Percentiles rank a stretch among this genome's conserved stretches.
These are phyloP conservation scores for Boletus rubescentipes DNA, from an alignment of 768 basidiomycete genomes.

Conservation along the genomic window DNA sequence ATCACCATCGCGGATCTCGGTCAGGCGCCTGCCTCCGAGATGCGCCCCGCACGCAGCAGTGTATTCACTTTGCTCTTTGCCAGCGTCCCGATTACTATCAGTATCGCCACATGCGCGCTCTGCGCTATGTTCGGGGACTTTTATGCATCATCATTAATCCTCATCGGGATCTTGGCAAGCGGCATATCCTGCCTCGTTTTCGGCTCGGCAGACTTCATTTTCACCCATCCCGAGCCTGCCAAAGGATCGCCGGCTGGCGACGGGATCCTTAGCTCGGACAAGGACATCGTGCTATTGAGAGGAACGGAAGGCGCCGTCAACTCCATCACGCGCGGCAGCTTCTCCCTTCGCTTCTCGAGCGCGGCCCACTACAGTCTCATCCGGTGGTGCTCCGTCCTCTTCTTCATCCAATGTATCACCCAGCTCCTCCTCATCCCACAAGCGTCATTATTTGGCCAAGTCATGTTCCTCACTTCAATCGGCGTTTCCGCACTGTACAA, in stretches of 20 bases:
- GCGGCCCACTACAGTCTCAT: slow-evolving; percentile 11
- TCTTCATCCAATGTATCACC: slow-evolving; percentile 23
- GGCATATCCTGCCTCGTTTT: slow-evolving; percentile 27
- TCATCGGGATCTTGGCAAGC: slow-evolving; percentile 32
- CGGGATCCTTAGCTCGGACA: slow-evolving; percentile 20
- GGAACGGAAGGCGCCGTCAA: slow-evolving; percentile 31
- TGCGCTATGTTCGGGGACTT: slow-evolving; percentile 26
- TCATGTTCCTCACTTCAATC: slow-evolving; percentile 30
- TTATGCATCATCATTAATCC: slow-evolving; percentile 29
- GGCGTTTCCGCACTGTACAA: slow-evolving; percentile 30
- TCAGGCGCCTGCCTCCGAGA: slow-evolving; percentile 8
- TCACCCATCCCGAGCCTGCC: slow-evolving; percentile 26
- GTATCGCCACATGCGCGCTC: slow-evolving; percentile 19
- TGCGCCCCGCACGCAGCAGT: not conserved
- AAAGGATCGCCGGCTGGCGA: slow-evolving; percentile 28
- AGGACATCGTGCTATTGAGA: slow-evolving; percentile 25
- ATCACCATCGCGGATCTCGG: slow-evolving; percentile 12
- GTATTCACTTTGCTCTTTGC: slow-evolving; percentile 10
- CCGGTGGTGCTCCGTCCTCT: slow-evolving; percentile 23
- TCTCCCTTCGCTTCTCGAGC: slow-evolving; percentile 19
- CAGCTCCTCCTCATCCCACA: slow-evolving; percentile 34
- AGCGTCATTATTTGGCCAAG: slow-evolving; percentile 29
- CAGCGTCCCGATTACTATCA: slow-evolving; percentile 20
- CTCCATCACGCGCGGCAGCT: slow-evolving; percentile 24
- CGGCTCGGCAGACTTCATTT: slow-evolving; percentile 23